Base-by-base conservation (phyloP, 805 yeast species). In the Torulaspora maleeae region DNA sequence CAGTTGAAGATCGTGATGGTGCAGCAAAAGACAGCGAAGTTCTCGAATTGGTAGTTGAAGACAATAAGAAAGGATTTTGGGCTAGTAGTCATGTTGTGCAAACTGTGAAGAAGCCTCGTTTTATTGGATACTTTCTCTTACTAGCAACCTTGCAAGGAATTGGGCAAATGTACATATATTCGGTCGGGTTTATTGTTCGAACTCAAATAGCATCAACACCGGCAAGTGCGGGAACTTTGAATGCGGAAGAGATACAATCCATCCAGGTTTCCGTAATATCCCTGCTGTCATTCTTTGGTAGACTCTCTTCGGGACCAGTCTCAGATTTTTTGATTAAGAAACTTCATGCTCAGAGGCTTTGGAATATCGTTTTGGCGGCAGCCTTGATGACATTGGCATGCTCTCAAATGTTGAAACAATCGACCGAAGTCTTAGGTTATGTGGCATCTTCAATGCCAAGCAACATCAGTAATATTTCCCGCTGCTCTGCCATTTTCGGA, bases 81-180 rank as follows among this genome's bases (percentile, higher is more conserved):
- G 47, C 37, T 12, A 51, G 51, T 15, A 45, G 36, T 30, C 52
- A 52, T 32, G 43, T 59, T 12, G 36, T 54, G 10, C 48, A 49
- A 10, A 54, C 56, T 3, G 29, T 71, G 3, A 59, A 53, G 2
- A 59, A 60, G 29, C 62, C 62, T 15, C 54, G 65, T 1, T 84
- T 80, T 47, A 49, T 80, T 15, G 64, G 73, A 7, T 82, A 79
- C 51, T 81, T 72, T 52, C 36, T 78, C 5, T 70, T 79, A n/a
- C 67, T 82, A 19, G 78, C 85, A 0, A 61, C 77, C 4, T 64
- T 78, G 36, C 77, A 82, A 57, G 82, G 86, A 1, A 69, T 80
- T 35, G 86, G 89, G 3, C 90, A 83, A 59, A 76, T 78, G 62
- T 85, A 83, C 58, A 83, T 85, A 22, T 85, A 74, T 56, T 75